Conservation (phyloP, 495 filamentous ascomycete genomes). For the Bryoglossum gracile region DNA sequence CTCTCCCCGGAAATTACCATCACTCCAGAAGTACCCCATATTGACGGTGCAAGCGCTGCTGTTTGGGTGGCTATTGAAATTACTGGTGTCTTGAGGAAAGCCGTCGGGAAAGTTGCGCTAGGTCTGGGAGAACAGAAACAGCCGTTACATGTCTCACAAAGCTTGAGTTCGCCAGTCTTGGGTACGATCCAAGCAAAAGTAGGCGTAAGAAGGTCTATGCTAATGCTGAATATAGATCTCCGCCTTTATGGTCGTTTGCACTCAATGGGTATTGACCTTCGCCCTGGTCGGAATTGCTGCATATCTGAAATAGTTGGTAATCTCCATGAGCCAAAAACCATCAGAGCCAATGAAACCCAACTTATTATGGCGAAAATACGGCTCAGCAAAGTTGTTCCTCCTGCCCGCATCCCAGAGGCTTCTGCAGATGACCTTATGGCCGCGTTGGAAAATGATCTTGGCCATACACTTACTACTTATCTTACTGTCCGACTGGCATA, state of each 20-base stretch:
- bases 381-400: constrained; percentile 1
- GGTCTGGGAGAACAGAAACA: too few relatives aligned
- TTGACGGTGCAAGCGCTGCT: constrained; percentile 26
- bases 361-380: constrained; percentile 20
- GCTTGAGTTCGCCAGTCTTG: background rate
- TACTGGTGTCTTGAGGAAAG: constrained; percentile 23
- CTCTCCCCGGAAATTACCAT: constrained; percentile 36
- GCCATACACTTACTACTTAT: constrained; percentile 33
- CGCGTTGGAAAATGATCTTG: constrained; percentile 42
- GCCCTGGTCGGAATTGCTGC: constrained; percentile 7
- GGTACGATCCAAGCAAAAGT: background rate
- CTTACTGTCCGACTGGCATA: constrained; percentile 41
- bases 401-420: background rate
- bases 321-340: constrained; percentile 10
- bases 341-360: constrained; percentile 25
- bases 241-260: constrained; percentile 12
- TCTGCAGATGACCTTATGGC: constrained; percentile 41
- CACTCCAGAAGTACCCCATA: constrained; percentile 46
- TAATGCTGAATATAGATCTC: background rate
- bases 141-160: background rate
- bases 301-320: constrained; percentile 16
- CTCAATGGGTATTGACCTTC: constrained; percentile 18
- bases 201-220: background rate
- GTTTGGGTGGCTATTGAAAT: constrained; percentile 45
- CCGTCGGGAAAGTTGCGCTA: background rate